Conservation (phyloP, 192 early-diverging fungal genomes). For the Backusella parvicylindrica region DNA sequence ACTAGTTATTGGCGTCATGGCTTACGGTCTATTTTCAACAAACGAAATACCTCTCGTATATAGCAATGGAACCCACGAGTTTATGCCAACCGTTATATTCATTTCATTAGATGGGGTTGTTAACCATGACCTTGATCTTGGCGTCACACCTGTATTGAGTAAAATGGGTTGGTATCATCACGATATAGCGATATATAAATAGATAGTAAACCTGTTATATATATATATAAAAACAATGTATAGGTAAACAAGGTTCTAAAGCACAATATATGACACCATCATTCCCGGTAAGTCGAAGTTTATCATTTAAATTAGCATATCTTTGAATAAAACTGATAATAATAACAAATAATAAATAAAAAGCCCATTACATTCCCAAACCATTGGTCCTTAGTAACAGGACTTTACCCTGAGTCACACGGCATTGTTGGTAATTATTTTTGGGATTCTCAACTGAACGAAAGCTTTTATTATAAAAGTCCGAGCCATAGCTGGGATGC, state of each 20-base stretch:
- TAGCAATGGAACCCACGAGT: slow-evolving; percentile 68
- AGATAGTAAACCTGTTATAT: too few species aligned
- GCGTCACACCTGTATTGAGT: slow-evolving; percentile 68
- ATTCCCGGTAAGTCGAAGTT: slow-evolving; percentile 51
- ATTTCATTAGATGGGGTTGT: slow-evolving; percentile 87
- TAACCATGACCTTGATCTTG: slow-evolving; percentile 75
- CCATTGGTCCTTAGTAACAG: slow-evolving; percentile 88
- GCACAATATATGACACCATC: slow-evolving; percentile 67
- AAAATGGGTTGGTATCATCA: slow-evolving; percentile 50
- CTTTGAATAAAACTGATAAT: background rate
- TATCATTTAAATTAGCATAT: background rate
- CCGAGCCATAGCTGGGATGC: slow-evolving; percentile 52
- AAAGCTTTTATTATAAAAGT: slow-evolving; percentile 79
- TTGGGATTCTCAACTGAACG: slow-evolving; percentile 67
- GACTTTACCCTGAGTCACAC: slow-evolving; percentile 87
- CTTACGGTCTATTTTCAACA: background rate
- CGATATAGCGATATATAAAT: too few species aligned
- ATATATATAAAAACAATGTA: background rate
- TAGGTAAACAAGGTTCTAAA: slow-evolving; percentile 46
- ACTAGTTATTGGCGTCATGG: background rate
- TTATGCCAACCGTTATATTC: slow-evolving; percentile 67
- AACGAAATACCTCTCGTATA: slow-evolving; percentile 34
- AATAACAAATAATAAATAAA: background rate
- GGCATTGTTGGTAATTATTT: slow-evolving; percentile 90
- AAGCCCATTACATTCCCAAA: slow-evolving; percentile 86